phyloP scores from a whole-genome alignment of 1,284 basidiomycete species.

The Austroboletus niveus region DNA sequence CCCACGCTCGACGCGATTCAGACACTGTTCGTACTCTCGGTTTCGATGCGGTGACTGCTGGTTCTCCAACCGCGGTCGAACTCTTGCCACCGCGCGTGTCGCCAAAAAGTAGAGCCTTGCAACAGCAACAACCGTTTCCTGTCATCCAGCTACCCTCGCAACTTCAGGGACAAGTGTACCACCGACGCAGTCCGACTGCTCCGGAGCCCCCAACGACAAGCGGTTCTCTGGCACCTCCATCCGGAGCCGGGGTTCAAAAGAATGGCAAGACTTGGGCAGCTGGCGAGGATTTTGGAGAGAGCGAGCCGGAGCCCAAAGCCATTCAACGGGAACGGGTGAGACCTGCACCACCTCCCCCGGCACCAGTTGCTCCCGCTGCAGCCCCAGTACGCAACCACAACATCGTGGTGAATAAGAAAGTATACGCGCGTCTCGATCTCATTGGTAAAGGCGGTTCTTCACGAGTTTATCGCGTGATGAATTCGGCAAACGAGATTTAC shows the following conservation, averaged over 20 bases:
- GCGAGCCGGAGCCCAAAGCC: constrained; percentile 26
- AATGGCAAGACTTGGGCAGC: constrained; percentile 50
- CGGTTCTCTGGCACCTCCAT: constrained; percentile 30
- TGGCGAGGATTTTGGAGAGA: constrained; percentile 37
- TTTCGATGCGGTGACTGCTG: constrained; percentile 24
- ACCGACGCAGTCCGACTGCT: constrained; percentile 61
- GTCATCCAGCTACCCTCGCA: constrained; percentile 28
- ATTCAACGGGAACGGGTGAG: constrained; percentile 24
- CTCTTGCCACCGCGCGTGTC: constrained; percentile 26
- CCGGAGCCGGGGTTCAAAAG: constrained; percentile 20
- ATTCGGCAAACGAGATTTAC: constrained; percentile 71
- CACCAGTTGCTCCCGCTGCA: constrained; percentile 13
- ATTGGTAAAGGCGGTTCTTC: constrained; percentile 92
- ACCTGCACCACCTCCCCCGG: constrained; percentile 28
- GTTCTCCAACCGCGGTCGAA: constrained; percentile 44
- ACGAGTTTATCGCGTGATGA: constrained; percentile 89
- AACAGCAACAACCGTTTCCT: constrained; percentile 31
- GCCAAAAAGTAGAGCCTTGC: constrained; percentile 19
- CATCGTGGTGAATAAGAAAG: constrained; percentile 63
- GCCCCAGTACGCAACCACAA: constrained; percentile 34
- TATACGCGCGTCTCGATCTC: constrained; percentile 80
- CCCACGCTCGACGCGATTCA: constrained; percentile 66
- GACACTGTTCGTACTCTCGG: constrained; percentile 61
- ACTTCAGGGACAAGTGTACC: constrained; percentile 32
- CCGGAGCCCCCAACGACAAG: constrained; percentile 53